Evolutionary conservation across 2,329 filamentous ascomycete genomes (phyloP).

Genomic region (Saccharata proteae): DNA sequence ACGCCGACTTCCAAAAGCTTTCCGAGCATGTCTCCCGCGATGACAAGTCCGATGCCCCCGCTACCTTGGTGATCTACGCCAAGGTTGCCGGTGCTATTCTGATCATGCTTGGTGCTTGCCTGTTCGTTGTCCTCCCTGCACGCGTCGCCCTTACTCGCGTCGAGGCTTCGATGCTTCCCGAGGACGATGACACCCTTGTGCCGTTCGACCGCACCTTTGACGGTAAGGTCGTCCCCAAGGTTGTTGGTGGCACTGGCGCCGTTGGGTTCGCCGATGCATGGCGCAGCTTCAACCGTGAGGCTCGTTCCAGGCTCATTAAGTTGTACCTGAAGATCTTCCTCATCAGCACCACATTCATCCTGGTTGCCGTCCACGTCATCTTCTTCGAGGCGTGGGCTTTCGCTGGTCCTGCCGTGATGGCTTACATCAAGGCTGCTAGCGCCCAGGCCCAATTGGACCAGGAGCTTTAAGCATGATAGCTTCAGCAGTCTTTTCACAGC

Average conservation of each 20-base stretch:
- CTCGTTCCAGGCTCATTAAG: conserved; percentile 61
- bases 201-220: conserved; percentile 81
- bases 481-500: no score
- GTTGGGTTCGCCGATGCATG: conserved; percentile 65
- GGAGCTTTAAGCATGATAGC: no score
- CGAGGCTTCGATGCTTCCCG: conserved; percentile 74
- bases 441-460: conserved; percentile 2
- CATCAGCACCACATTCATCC: conserved; percentile 37
- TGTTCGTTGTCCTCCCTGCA: conserved; percentile 67
- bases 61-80: conserved; percentile 12
- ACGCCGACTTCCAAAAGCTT: conserved; percentile 20
- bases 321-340: conserved; percentile 61
- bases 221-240: conserved; percentile 61
- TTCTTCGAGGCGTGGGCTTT: conserved; percentile 41
- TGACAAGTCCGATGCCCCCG: conserved; percentile 19
- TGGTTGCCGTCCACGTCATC: conserved; percentile 37
- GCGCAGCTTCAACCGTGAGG: conserved; percentile 61
- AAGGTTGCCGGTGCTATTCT: conserved; percentile 28
- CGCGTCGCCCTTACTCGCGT: conserved; percentile 68
- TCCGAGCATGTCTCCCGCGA: conserved; percentile 23
- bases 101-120: conserved; percentile 36
- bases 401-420: not conserved
- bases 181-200: conserved; percentile 71
- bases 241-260: conserved; percentile 60
- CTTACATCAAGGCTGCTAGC: not conserved